These are phyloP conservation scores for Mycena citricolor DNA, from an alignment of 1,284 basidiomycete species.

Conservation along the genomic window DNA sequence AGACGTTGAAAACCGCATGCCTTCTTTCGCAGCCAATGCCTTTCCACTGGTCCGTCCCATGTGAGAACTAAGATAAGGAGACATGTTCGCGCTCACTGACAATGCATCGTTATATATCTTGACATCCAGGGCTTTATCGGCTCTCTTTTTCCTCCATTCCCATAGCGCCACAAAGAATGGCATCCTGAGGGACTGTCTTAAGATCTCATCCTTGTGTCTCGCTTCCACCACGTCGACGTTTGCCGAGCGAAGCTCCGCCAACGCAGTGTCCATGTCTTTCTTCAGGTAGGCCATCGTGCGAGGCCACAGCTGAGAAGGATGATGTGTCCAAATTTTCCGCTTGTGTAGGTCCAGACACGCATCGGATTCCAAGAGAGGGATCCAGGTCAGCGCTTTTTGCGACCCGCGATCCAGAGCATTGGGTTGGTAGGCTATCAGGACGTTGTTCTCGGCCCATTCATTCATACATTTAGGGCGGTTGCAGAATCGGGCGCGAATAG, in stretches of 20 bases:
- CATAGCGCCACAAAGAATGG: conserved; percentile 16
- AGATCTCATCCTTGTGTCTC: conserved; percentile 12
- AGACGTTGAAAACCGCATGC: neutral
- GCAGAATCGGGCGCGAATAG: conserved; percentile 17
- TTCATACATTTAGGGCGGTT: conserved; percentile 10
- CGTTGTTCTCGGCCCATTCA: neutral
- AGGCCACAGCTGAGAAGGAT: conserved; percentile 11
- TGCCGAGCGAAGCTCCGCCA: conserved; percentile 3
- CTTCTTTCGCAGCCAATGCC: conserved; percentile 16
- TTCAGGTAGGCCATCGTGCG: conserved; percentile 8
- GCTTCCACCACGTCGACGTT: conserved; percentile 10
- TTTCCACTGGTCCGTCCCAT: conserved; percentile 6
- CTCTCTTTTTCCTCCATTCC: conserved; percentile 14
- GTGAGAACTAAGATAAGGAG: neutral
- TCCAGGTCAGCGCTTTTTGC: conserved; percentile 17
- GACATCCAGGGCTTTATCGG: neutral
- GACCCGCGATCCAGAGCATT: neutral
- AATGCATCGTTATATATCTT: conserved; percentile 13
- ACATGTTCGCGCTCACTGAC: conserved; percentile 4
- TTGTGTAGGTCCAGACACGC: conserved; percentile 11
- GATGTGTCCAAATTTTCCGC: neutral
- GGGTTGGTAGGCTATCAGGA: neutral
- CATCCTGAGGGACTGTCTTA: conserved; percentile 11
- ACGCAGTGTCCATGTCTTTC: conserved; percentile 9
- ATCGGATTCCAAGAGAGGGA: conserved; percentile 32